These are phyloP conservation scores for Kluyveromyces wickerhamii DNA, from an alignment of 805 yeast species.

Conservation along the genomic window DNA sequence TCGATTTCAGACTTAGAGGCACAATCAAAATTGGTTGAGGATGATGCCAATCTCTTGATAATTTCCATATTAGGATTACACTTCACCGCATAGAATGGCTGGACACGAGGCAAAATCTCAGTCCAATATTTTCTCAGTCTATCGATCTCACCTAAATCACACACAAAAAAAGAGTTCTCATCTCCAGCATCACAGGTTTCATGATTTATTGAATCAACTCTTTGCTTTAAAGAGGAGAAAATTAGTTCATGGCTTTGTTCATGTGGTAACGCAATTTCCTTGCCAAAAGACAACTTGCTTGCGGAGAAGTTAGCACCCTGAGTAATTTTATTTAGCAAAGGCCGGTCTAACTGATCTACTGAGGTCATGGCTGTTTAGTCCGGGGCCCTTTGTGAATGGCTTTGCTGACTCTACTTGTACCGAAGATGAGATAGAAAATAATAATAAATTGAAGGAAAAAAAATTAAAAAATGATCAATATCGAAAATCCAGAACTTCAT, in stretches of 20 bases:
- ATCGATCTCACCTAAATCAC: slow-evolving; percentile 69
- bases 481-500: too few species aligned
- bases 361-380: not conserved
- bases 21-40: slow-evolving; percentile 84
- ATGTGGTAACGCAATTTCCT: slow-evolving; percentile 18
- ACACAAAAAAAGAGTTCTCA: slow-evolving; percentile 81
- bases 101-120: slow-evolving; percentile 56
- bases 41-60: slow-evolving; percentile 43
- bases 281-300: not conserved
- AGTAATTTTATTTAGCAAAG: not conserved
- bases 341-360: not conserved
- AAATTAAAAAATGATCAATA: too few species aligned
- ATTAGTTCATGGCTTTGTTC: slow-evolving; percentile 29
- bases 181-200: slow-evolving; percentile 63
- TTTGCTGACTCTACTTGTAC: too few species aligned
- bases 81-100: slow-evolving; percentile 91
- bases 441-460: too few species aligned
- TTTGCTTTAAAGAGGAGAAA: slow-evolving; percentile 33
- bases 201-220: slow-evolving; percentile 40
- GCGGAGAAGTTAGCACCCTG: not conserved
- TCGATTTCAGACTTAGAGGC: slow-evolving; percentile 85
- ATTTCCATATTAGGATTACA: slow-evolving; percentile 73
- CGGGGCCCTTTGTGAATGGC: too few species aligned
- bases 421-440: too few species aligned
- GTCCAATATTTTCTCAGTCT: slow-evolving; percentile 61